Percentiles rank a stretch among this genome's conserved stretches.
Conservation (phyloP, 345 rosid species). For the Hibiscus mutabilis region DNA sequence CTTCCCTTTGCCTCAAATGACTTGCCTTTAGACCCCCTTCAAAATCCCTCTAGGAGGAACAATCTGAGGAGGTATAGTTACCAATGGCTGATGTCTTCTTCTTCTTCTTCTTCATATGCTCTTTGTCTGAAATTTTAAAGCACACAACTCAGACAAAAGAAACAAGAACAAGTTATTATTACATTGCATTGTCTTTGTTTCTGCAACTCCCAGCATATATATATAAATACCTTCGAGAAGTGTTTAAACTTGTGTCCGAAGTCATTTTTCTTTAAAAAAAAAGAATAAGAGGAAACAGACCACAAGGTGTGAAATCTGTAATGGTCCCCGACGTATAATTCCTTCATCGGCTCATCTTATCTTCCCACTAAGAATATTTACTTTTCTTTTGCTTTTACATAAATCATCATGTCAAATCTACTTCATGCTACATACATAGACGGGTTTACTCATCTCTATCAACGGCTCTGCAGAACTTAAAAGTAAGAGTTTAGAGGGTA, state of each 20-base stretch:
- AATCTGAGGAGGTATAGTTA: neutral
- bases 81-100: neutral
- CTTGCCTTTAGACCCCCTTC: neutral
- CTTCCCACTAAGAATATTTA: constrained; percentile 13
- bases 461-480: too few relatives aligned
- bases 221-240: neutral
- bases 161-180: neutral
- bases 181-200: neutral
- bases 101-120: constrained; percentile 9
- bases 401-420: neutral
- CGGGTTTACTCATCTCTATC: neutral
- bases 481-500: too few relatives aligned
- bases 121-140: neutral
- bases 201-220: neutral
- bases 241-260: neutral
- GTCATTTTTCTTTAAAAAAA: neutral
- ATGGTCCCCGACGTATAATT: constrained; percentile 1
- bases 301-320: constrained; percentile 1
- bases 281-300: neutral
- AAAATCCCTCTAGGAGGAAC: neutral
- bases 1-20: constrained; percentile 24
- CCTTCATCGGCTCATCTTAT: constrained; percentile 3
- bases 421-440: neutral
- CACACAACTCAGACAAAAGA: neutral
- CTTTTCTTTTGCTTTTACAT: constrained; percentile 1